Evolutionary conservation across 768 basidiomycete genomes (phyloP).

Genomic region (Kwoniella newhampshirensis): DNA sequence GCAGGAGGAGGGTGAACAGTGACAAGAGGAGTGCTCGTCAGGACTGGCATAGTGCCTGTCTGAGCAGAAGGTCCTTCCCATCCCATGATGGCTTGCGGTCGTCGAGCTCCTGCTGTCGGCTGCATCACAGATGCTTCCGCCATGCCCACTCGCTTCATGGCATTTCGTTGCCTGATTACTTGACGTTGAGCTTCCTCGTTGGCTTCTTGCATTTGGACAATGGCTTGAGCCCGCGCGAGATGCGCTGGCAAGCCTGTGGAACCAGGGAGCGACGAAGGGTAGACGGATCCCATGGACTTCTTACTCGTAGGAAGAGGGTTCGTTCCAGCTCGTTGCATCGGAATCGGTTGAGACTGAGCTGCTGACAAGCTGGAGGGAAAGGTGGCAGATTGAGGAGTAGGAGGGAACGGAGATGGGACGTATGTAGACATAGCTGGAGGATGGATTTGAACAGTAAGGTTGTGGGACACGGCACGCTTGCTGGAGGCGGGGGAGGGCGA

Average conservation of each 20-base stretch:
- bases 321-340: slow-evolving; percentile 40
- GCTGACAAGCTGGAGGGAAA: slow-evolving; percentile 9
- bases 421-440: slow-evolving; percentile 31
- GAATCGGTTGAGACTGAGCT: slow-evolving; percentile 19
- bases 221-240: slow-evolving; percentile 37
- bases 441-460: slow-evolving; percentile 32
- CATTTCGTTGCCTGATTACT: slow-evolving; percentile 22
- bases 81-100: slow-evolving; percentile 31
- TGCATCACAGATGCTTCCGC: slow-evolving; percentile 42
- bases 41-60: slow-evolving; percentile 20
- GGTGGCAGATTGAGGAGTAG: slow-evolving; percentile 35
- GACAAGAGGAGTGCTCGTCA: slow-evolving; percentile 32
- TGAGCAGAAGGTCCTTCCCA: slow-evolving; percentile 40
- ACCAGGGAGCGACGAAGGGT: slow-evolving; percentile 9
- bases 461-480: slow-evolving; percentile 11
- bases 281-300: slow-evolving; percentile 5
- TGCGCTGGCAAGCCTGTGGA: slow-evolving; percentile 27
- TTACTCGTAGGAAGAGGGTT: slow-evolving; percentile 38
- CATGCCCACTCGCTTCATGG: slow-evolving; percentile 32
- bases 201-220: slow-evolving; percentile 37
- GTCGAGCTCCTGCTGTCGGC: not conserved
- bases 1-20: slow-evolving; percentile 42
- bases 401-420: slow-evolving; percentile 18
- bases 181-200: slow-evolving; percentile 33
- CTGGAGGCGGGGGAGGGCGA: slow-evolving; percentile 9